These are phyloP conservation scores for Parachaetomium inaequale DNA, from an alignment of 495 filamentous ascomycete species.

Conservation along the genomic window DNA sequence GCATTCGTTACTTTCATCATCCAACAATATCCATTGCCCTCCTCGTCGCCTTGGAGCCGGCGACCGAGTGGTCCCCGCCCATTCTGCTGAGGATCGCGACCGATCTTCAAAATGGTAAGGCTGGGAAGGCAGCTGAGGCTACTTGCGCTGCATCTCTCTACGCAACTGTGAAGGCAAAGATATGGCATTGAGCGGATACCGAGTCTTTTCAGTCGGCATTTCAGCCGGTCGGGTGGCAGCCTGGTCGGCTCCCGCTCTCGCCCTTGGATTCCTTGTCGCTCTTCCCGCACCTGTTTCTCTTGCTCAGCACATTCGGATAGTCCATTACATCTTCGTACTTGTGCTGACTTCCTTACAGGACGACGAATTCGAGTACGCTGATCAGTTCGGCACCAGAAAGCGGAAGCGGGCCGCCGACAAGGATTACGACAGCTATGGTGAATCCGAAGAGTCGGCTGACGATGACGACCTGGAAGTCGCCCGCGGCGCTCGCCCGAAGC, in stretches of 20 bases:
- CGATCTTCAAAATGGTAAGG: not conserved
- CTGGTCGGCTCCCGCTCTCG: not conserved
- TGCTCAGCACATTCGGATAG: not conserved
- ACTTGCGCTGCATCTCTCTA: not conserved
- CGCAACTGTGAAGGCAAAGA: too few species aligned
- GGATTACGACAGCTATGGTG: constrained; percentile 21
- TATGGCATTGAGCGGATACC: not conserved
- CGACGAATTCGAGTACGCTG: constrained; percentile 6
- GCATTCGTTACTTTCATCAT: not conserved
- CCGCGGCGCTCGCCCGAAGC: constrained; percentile 8
- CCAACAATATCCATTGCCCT: not conserved
- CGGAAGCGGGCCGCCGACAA: constrained; percentile 22
- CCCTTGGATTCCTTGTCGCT: not conserved
- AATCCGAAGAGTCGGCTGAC: constrained; percentile 31
- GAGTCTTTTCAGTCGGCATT: not conserved
- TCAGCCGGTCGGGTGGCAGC: not conserved
- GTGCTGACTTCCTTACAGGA: not conserved
- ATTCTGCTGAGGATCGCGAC: not conserved
- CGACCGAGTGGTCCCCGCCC: not conserved
- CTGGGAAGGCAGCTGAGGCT: not conserved
- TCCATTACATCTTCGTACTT: too few species aligned
- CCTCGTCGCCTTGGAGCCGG: not conserved
- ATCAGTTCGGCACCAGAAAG: constrained; percentile 21
- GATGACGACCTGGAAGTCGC: constrained; percentile 21
- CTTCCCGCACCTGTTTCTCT: not conserved